These are phyloP conservation scores for Serendipita sp. DNA, from an alignment of 1,284 basidiomycete genomes.

Conservation along the genomic window DNA sequence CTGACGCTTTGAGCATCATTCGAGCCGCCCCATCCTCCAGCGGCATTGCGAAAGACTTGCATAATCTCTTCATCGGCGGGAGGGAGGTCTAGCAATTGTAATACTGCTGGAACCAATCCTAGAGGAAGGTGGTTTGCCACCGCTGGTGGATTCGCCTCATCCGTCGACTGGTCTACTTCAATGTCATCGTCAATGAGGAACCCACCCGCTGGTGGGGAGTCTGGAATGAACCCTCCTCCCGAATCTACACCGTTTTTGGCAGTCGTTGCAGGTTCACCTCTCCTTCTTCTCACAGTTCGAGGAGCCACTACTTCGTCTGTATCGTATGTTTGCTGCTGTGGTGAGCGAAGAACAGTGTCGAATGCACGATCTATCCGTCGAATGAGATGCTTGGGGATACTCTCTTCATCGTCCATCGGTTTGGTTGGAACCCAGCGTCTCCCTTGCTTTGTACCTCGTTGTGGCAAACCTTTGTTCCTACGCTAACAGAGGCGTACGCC, in stretches of 20 bases:
- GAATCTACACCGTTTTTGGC: not conserved
- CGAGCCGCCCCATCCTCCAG: slow-evolving; percentile 39
- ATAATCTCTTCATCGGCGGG: slow-evolving; percentile 56
- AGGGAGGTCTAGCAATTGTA: slow-evolving; percentile 45
- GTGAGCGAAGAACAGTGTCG: not conserved
- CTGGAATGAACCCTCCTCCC: slow-evolving; percentile 4
- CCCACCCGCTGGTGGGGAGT: not conserved
- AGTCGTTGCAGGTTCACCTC: not conserved
- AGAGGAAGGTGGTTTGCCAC: slow-evolving; percentile 30
- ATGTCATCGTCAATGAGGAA: not conserved
- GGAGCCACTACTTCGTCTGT: not conserved
- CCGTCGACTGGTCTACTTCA: not conserved
- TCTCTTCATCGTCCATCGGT: not conserved
- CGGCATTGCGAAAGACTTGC: slow-evolving; percentile 54
- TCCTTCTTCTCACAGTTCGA: not conserved
- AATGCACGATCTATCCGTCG: not conserved
- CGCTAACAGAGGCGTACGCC: not conserved
- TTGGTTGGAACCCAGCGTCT: not conserved
- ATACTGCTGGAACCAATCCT: slow-evolving; percentile 43
- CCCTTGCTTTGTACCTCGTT: too few species aligned
- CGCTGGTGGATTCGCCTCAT: too few species aligned
- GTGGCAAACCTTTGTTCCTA: not conserved
- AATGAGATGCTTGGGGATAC: not conserved
- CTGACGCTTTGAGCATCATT: slow-evolving; percentile 26
- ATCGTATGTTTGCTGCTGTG: not conserved